These are phyloP conservation scores for Pholiota microspora DNA, from an alignment of 768 basidiomycete genomes.

Conservation along the genomic window DNA sequence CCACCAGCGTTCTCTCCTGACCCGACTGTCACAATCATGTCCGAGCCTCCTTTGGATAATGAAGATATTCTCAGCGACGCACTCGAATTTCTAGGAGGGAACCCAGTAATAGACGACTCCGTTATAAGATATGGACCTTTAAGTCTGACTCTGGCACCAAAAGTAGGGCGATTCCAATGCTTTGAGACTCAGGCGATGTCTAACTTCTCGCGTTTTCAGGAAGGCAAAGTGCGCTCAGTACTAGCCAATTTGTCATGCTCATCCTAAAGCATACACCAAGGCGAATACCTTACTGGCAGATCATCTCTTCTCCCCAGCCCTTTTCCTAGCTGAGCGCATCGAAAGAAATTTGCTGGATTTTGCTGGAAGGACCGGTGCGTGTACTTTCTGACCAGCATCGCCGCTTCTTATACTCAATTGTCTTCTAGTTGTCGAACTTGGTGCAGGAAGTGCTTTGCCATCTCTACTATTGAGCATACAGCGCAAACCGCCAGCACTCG, in stretches of 20 bases:
- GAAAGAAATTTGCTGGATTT: conserved; percentile 52
- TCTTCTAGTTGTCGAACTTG: conserved; percentile 63
- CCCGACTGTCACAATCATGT: too few relatives aligned
- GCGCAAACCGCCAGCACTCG: conserved; percentile 42
- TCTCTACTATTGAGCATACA: conserved; percentile 55
- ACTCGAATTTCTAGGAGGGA: conserved; percentile 20
- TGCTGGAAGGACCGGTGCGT: conserved; percentile 38
- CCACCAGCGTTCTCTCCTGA: too few relatives aligned
- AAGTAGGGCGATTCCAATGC: conserved; percentile 36
- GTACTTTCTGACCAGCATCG: neutral
- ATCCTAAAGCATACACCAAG: conserved; percentile 30
- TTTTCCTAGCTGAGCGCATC: conserved; percentile 65
- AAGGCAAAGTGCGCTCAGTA: conserved; percentile 51
- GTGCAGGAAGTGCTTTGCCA: conserved; percentile 66
- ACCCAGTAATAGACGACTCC: conserved; percentile 39
- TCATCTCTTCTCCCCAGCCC: conserved; percentile 68
- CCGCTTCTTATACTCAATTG: neutral
- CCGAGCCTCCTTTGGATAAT: neutral
- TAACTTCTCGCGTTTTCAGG: conserved; percentile 29
- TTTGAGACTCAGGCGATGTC: neutral
- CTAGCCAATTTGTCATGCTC: conserved; percentile 3
- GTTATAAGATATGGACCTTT: conserved; percentile 53
- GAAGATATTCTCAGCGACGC: conserved; percentile 8
- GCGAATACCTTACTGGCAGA: conserved; percentile 72
- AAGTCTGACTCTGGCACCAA: conserved; percentile 52